Conservation (phyloP, 2,329 filamentous ascomycete species). For the Ascochyta clinopodiicola region DNA sequence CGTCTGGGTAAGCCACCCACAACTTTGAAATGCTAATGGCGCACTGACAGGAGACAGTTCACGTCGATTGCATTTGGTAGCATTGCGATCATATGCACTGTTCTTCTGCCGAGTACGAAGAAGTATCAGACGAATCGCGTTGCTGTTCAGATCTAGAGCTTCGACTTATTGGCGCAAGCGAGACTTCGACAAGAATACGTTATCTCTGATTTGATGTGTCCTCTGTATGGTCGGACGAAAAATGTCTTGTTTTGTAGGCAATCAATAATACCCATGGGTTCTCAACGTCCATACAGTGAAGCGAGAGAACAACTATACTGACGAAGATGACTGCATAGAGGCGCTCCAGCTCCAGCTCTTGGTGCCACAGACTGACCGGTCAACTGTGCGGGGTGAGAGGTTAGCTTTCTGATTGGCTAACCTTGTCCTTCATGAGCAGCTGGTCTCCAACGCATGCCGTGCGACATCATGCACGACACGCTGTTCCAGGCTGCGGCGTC, state of each 20-base stretch:
- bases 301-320: neutral
- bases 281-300: neutral
- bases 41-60: conserved; percentile 11
- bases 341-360: neutral
- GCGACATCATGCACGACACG: neutral
- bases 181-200: neutral
- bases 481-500: conserved; percentile 5
- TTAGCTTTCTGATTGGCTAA: neutral
- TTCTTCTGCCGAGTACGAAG: conserved; percentile 39
- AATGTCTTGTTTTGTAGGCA: neutral
- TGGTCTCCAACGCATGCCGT: neutral
- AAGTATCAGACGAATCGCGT: conserved; percentile 44
- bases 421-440: neutral
- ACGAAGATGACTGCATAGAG: conserved; percentile 6
- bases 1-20: conserved; percentile 25
- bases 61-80: conserved; percentile 41
- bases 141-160: conserved; percentile 34
- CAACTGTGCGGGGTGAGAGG: conserved; percentile 10
- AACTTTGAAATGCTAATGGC: neutral
- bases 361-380: conserved; percentile 13
- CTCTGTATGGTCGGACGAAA: neutral
- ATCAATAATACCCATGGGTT: neutral
- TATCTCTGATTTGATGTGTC: neutral
- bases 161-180: no score
- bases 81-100: conserved; percentile 39